Conservation (phyloP, 179 eudicot genomes). For the Monotropa hypopitys region DNA sequence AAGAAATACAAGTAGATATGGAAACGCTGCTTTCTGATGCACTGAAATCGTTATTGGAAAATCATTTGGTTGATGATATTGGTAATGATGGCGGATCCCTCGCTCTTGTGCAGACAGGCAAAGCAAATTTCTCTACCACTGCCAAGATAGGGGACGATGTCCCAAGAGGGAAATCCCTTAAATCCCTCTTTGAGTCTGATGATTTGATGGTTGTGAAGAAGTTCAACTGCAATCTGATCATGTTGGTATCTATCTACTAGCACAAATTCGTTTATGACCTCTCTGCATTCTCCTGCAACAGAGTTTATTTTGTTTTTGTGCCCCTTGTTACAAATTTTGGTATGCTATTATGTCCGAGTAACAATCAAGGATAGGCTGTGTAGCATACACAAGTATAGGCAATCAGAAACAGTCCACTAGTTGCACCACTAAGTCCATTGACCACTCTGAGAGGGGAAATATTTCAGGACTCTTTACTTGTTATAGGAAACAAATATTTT, state of each 20-base stretch:
- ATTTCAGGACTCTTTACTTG: neutral
- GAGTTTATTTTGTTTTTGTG: neutral
- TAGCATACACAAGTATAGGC: neutral
- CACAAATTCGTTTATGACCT: neutral
- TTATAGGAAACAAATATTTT: neutral
- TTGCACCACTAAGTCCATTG: neutral
- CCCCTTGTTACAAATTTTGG: neutral
- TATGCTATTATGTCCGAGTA: neutral
- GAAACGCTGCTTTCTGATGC: constrained; percentile 16
- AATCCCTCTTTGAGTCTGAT: constrained; percentile 25
- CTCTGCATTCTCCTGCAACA: neutral
- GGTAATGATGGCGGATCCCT: constrained; percentile 9
- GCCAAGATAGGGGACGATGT: constrained; percentile 13
- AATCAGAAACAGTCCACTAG: neutral
- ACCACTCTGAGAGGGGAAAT: neutral
- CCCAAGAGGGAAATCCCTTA: constrained; percentile 21
- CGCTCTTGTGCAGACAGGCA: constrained; percentile 11
- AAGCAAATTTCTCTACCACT: constrained; percentile 7
- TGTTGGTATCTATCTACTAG: constrained; percentile 24
- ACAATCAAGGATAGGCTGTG: neutral
- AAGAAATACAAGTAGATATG: constrained; percentile 8
- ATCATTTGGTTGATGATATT: constrained; percentile 9
- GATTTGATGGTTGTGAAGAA: constrained; percentile 16
- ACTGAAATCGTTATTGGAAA: constrained; percentile 15
- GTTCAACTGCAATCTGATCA: constrained; percentile 19